These are phyloP conservation scores for Wickerhamiella musiphila DNA, from an alignment of 805 yeast genomes.

Conservation along the genomic window DNA sequence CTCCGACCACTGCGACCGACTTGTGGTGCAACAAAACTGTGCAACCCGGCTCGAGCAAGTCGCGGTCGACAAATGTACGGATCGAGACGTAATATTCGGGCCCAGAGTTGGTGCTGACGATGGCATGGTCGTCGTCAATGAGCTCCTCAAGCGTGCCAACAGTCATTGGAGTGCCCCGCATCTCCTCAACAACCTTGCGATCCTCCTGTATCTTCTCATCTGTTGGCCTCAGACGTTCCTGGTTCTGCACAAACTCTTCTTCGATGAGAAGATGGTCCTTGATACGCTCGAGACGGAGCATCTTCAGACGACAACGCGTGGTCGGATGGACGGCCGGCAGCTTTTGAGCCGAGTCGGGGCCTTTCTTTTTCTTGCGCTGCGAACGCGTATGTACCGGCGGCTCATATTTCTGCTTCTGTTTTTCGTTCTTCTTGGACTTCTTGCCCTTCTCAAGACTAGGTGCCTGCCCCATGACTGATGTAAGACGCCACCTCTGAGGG, in stretches of 20 bases:
- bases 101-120: slow-evolving; percentile 88
- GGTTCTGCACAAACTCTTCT: slow-evolving; percentile 89
- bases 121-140: slow-evolving; percentile 96
- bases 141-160: slow-evolving; percentile 94
- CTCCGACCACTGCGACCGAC: slow-evolving; percentile 93
- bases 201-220: slow-evolving; percentile 96
- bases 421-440: slow-evolving; percentile 28
- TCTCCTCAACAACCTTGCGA: slow-evolving; percentile 82
- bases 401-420: slow-evolving; percentile 73
- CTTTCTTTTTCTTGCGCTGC: slow-evolving; percentile 71
- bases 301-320: slow-evolving; percentile 81
- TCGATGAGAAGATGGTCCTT: slow-evolving; percentile 89
- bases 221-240: slow-evolving; percentile 86
- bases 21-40: slow-evolving; percentile 90
- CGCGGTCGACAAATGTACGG: slow-evolving; percentile 92
- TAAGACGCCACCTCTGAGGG: background rate
- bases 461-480: slow-evolving; percentile 15
- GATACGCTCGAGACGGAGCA: slow-evolving; percentile 85
- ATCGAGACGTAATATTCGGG: slow-evolving; percentile 96
- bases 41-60: slow-evolving; percentile 89
- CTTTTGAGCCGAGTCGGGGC: slow-evolving; percentile 75
- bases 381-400: slow-evolving; percentile 87
- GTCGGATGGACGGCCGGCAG: slow-evolving; percentile 80
- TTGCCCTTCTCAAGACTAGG: slow-evolving; percentile 17
- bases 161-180: slow-evolving; percentile 92